Base-by-base conservation (phyloP, 2,329 filamentous ascomycete species). In the Venturia aucupariae region DNA sequence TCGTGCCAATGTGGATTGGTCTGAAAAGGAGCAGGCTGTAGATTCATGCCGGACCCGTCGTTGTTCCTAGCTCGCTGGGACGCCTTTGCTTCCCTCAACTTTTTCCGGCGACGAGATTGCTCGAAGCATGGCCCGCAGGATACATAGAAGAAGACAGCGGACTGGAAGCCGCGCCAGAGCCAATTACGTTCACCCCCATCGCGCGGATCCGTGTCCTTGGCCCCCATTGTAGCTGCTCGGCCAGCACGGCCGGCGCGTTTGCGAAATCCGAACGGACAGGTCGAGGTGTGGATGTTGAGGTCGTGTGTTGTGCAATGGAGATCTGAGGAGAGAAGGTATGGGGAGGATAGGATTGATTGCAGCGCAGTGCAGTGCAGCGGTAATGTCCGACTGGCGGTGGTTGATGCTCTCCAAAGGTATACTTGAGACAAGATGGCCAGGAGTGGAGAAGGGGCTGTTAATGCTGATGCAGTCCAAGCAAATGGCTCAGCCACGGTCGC, bases 1-100 rank as follows among this genome's bases (percentile, higher is more conserved):
- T 94, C 89, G 39, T 83, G 80, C 92, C 92, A 97, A 76, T 90
- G 90, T 15, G 88, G 87, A 71, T 97, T 97, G 35, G 91, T 96
- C 71, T 87, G 88, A 70, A 91, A 94, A 0, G 91, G 90, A 55
- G 86, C 85, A 1, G 89, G 92, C 71, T 97, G 92, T 61, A 86
- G 82, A 74, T 96, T 94, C 13, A 86, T 75, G 48, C 84, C 85
- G 0, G 90, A 90, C 66, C 35, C 62, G 27, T 41, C 46, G 13
- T 62, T n/a, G 13, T 38, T n/a, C 8, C 27, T 41, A 8, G 63
- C 38, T 57, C 82, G 81, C 73, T 89, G 87, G 68, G 88, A 84
- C 69, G 84, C 80, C 65, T 86, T 82, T 67, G 88, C 86, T 72
- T 85, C 86, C 61, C 90, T 89, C 75, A 85, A 87, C 65, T 88